phyloP scores from a whole-genome alignment of 371 early-diverging fungal genomes.

The Syncephalastrum monosporum region DNA sequence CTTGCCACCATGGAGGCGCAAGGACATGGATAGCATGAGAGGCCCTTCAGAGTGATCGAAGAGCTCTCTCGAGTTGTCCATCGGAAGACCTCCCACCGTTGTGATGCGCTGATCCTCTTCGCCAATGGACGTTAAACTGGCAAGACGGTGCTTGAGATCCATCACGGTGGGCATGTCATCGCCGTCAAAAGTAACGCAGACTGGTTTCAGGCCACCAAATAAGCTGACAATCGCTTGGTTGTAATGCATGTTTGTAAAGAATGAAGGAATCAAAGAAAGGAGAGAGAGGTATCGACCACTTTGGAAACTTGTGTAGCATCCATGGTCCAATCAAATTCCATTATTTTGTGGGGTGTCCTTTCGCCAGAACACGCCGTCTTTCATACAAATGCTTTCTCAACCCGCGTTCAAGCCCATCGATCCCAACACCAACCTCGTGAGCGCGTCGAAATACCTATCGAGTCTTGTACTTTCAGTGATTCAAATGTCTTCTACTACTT shows the following conservation, averaged over 20 bases:
- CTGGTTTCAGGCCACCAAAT: constrained; percentile 19
- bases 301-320: no score
- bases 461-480: no score
- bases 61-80: constrained; percentile 31
- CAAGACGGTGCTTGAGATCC: constrained; percentile 32
- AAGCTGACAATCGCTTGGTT: constrained; percentile 42
- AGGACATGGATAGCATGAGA: constrained; percentile 32
- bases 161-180: constrained; percentile 12
- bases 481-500: no score
- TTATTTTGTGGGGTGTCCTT: no score
- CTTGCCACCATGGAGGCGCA: constrained; percentile 77
- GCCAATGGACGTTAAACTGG: constrained; percentile 6
- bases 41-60: constrained; percentile 13
- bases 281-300: no score
- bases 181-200: constrained; percentile 26
- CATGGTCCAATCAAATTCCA: no score
- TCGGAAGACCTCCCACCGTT: constrained; percentile 7
- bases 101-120: constrained; percentile 13
- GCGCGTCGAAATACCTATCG: no score
- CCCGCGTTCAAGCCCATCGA: no score
- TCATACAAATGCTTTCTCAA: no score
- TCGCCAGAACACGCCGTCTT: no score
- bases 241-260: constrained; percentile 16
- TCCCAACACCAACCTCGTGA: no score
- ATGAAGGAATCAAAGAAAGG: not conserved